Evolutionary conservation across 495 filamentous ascomycete species (phyloP).

Genomic region (Hyphodiscus hymeniophilus): DNA sequence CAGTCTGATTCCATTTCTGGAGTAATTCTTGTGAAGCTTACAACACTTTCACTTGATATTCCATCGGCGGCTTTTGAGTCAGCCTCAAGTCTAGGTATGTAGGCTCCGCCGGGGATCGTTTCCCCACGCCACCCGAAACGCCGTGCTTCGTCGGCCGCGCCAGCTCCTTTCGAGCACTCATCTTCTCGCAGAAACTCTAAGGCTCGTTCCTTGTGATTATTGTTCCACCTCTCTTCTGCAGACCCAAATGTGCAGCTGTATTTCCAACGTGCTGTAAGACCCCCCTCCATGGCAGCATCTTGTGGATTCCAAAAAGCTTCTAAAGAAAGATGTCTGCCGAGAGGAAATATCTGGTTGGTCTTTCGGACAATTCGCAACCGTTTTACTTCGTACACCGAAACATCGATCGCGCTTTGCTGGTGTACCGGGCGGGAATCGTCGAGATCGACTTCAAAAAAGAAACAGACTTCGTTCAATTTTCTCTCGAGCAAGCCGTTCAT

Average conservation of each 20-base stretch:
- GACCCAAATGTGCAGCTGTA: slow-evolving; percentile 24
- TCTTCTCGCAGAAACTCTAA: slow-evolving; percentile 18
- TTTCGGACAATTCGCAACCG: slow-evolving; percentile 34
- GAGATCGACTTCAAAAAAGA: slow-evolving; percentile 38
- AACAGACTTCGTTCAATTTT: slow-evolving; percentile 45
- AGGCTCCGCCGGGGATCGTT: slow-evolving; percentile 24
- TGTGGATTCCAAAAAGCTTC: slow-evolving; percentile 13
- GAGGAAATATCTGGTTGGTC: slow-evolving; percentile 44
- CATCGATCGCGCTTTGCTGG: slow-evolving; percentile 37
- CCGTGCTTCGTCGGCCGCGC: slow-evolving; percentile 14
- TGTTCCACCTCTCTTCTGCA: slow-evolving; percentile 18
- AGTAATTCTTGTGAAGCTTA: not conserved
- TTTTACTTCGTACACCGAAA: slow-evolving; percentile 28
- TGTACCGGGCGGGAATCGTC: slow-evolving; percentile 30
- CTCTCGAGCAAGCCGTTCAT: slow-evolving; percentile 32
- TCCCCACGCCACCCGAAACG: slow-evolving; percentile 26
- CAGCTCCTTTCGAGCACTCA: slow-evolving; percentile 15
- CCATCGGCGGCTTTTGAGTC: not conserved
- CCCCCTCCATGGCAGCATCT: slow-evolving; percentile 23
- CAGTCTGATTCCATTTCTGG: not conserved
- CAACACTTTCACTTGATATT: not conserved
- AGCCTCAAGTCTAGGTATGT: slow-evolving; percentile 2
- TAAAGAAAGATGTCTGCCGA: slow-evolving; percentile 3
- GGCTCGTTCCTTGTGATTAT: slow-evolving; percentile 20
- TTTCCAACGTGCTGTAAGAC: slow-evolving; percentile 26